Base-by-base conservation (phyloP, 2,329 filamentous ascomycete species). In the Aspergillus pseudoterreus region DNA sequence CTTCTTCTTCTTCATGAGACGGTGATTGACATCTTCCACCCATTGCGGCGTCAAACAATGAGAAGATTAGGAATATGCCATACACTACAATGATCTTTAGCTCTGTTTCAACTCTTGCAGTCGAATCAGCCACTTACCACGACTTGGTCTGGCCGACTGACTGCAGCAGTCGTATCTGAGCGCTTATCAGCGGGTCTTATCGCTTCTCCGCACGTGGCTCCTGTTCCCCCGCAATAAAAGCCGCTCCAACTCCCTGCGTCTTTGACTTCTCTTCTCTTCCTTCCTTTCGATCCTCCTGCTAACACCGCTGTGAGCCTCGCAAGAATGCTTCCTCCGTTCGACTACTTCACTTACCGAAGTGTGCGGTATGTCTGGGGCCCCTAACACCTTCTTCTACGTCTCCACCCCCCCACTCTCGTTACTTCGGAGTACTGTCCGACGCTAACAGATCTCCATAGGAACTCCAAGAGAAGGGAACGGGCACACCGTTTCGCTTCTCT, bases 401-500 rank as follows among this genome's bases (percentile, higher is more conserved):
- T 32, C 5, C 19, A 19, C 19, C 3, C 19, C 39, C 11, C 33
- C 43, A 30, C 27, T 30, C 27, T 30, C 8, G 8, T 30, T 30
- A 30, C 27, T 30, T 30, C 27, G 27, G 27, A 30, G 27, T 30
- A 30, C 11, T 30, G 27, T 30, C 27, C 27, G 27, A 30, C 27
- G 9, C 27, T 30, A 30, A 30, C 27, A 30, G 27, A 30, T 30
- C 8, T 15, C 41, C 9, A 57, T 64, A 96, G 90, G 75, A 79
- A 83, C 61, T 81, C 83, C 69, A 96, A 96, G 76, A 88, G 94
- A 73, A 73, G 83, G 55, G 84, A 95, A 69, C 86, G 92, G 38
- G 75, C 79, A 14, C 74, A 80, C 45, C 84, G 88, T 47, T 88
- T 96, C 60, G 78, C 80, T 33, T 79, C 79, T 5, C 81, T 96